Percentiles rank a stretch among this genome's conserved stretches.
Conservation (phyloP, 2,329 filamentous ascomycete genomes). For the Sordariomycetes sp. region DNA sequence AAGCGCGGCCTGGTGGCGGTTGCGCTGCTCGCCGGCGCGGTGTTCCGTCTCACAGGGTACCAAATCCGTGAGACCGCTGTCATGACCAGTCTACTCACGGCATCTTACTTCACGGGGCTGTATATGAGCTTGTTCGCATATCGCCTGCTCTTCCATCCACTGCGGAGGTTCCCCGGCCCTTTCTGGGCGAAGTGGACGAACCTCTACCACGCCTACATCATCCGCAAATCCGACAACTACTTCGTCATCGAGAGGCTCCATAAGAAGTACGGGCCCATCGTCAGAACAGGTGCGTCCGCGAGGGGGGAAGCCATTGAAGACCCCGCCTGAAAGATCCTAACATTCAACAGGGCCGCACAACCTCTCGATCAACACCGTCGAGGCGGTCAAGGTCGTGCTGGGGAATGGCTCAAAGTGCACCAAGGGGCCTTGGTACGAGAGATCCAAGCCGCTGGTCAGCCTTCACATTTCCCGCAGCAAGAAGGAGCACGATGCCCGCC, state of each 20-base stretch:
- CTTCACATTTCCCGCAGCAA: conserved; percentile 19
- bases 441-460: conserved; percentile 16
- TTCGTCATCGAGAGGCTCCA: conserved; percentile 14
- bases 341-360: conserved; percentile 16
- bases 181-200: conserved; percentile 14
- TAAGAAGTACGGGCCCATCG: conserved; percentile 17
- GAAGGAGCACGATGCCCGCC: conserved; percentile 16
- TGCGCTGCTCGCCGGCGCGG: neutral
- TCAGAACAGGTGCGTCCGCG: conserved; percentile 13
- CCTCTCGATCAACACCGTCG: conserved; percentile 18
- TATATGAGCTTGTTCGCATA: conserved; percentile 11
- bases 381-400: conserved; percentile 16
- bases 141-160: neutral
- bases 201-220: conserved; percentile 6
- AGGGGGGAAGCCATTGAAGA: too few relatives aligned
- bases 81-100: neutral
- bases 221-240: conserved; percentile 2
- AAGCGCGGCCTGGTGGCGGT: neutral
- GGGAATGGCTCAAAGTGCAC: conserved; percentile 15
- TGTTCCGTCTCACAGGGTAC: neutral
- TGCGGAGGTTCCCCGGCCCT: conserved; percentile 3
- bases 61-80: neutral
- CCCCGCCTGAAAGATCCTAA: neutral
- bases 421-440: conserved; percentile 22
- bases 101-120: conserved; percentile 7